A percentile compares a stretch with the other conserved stretches of the same genome.
Evolutionary conservation across 148 eudicot species (phyloP).

Genomic region (Persicaria maculosa): DNA sequence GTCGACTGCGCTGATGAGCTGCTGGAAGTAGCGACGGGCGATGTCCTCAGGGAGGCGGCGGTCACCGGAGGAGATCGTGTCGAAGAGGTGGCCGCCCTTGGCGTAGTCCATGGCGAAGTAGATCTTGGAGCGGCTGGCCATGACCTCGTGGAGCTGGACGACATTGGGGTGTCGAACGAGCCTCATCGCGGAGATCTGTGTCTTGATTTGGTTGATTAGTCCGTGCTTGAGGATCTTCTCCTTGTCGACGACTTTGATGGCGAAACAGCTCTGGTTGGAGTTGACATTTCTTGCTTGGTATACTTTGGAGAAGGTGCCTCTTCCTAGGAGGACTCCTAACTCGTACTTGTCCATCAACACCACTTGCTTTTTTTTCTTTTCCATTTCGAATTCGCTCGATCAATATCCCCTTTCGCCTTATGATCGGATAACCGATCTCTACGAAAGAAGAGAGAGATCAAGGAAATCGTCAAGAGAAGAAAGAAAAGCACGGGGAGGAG

Average conservation of each 20-base stretch:
- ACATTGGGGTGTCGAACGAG: conserved; percentile 53
- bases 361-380: conserved; percentile 31
- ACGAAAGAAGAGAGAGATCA: no score
- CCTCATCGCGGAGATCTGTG: conserved; percentile 75
- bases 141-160: conserved; percentile 65
- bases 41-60: conserved; percentile 47
- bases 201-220: conserved; percentile 56
- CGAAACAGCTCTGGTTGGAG: conserved; percentile 34
- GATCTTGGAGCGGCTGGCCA: conserved; percentile 75
- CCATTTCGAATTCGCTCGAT: conserved; percentile 24
- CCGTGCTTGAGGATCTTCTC: conserved; percentile 52
- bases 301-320: conserved; percentile 76
- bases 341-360: conserved; percentile 61
- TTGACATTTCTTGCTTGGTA: conserved; percentile 42
- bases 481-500: no score
- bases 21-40: conserved; percentile 63
- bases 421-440: neutral
- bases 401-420: neutral
- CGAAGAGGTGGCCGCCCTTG: conserved; percentile 75
- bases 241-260: conserved; percentile 62
- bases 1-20: conserved; percentile 62
- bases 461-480: no score
- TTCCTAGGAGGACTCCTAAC: conserved; percentile 56
- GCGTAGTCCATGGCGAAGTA: conserved; percentile 75
- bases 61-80: conserved; percentile 40